phyloP scores from a whole-genome alignment of 2,329 filamentous ascomycete genomes.

The Shiraia sp. region DNA sequence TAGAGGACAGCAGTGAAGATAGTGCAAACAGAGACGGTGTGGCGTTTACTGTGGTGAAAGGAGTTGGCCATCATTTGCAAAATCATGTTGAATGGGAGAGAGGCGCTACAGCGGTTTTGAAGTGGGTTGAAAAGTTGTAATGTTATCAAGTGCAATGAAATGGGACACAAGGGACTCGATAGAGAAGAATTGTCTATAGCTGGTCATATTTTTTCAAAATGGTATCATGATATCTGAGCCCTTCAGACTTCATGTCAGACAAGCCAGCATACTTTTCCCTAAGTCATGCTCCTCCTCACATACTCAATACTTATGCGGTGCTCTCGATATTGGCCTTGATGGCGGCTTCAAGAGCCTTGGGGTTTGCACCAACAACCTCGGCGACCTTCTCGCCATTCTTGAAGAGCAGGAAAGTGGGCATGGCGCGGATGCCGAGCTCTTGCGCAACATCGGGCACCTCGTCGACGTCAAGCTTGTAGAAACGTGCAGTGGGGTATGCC shows the following conservation, averaged over 20 bases:
- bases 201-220: conserved; percentile 17
- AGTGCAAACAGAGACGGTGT: conserved; percentile 39
- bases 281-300: conserved; percentile 7
- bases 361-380: conserved; percentile 81
- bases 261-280: conserved; percentile 4
- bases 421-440: conserved; percentile 80
- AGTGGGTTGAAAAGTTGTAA: conserved; percentile 42
- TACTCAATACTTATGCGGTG: conserved; percentile 10
- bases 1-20: conserved; percentile 16
- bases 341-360: conserved; percentile 63
- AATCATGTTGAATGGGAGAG: conserved; percentile 56
- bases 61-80: conserved; percentile 58
- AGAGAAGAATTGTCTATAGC: no score
- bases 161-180: no score
- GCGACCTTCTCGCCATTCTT: conserved; percentile 73
- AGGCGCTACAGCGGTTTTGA: conserved; percentile 52
- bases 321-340: conserved; percentile 46
- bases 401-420: conserved; percentile 91
- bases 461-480: conserved; percentile 93
- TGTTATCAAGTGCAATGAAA: no score
- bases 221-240: conserved; percentile 22
- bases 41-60: conserved; percentile 48
- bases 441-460: conserved; percentile 73
- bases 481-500: conserved; percentile 64
- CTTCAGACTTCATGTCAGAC: conserved; percentile 1